Evolutionary conservation across 108 stramenopile species (phyloP).

Genomic region (Nannochloropsis oceanica): DNA sequence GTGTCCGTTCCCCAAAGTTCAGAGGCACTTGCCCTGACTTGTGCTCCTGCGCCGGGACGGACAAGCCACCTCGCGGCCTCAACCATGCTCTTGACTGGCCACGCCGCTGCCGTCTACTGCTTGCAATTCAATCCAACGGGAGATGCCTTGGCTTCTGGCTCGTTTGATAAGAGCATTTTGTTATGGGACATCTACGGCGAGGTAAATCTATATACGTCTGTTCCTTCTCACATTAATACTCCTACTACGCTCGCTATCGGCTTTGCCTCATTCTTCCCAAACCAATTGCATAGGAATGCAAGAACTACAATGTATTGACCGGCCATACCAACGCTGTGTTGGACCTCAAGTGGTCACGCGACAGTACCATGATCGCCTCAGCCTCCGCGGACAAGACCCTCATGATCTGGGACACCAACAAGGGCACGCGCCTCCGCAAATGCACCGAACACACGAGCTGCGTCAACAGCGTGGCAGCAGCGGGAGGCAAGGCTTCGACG

Average conservation of each 20-base stretch:
- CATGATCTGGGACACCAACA: slow-evolving; percentile 50
- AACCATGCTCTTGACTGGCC: slow-evolving; percentile 65
- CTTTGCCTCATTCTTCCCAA: not conserved
- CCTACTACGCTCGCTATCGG: too few species aligned
- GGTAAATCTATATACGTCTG: not conserved
- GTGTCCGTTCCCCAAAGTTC: not conserved
- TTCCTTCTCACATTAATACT: not conserved
- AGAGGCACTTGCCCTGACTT: not conserved
- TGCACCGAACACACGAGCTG: slow-evolving; percentile 46
- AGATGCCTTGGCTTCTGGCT: slow-evolving; percentile 47
- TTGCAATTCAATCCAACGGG: slow-evolving; percentile 56
- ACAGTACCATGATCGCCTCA: slow-evolving; percentile 46
- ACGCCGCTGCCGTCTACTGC: slow-evolving; percentile 65
- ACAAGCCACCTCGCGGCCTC: slow-evolving; percentile 52
- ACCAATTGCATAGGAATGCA: slow-evolving; percentile 20
- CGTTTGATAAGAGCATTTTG: slow-evolving; percentile 54
- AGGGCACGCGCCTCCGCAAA: slow-evolving; percentile 44
- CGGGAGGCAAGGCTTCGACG: slow-evolving; percentile 14
- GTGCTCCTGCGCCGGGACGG: slow-evolving; percentile 14
- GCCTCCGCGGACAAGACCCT: slow-evolving; percentile 62
- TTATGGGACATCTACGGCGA: slow-evolving; percentile 60
- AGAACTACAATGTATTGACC: slow-evolving; percentile 55
- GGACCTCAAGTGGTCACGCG: slow-evolving; percentile 49
- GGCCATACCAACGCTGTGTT: slow-evolving; percentile 79
- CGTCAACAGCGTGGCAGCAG: slow-evolving; percentile 47